Evolutionary conservation across 495 filamentous ascomycete genomes (phyloP), one percentile per base, ranked within the genome.

Genomic region (Podospora pseudocomata): DNA sequence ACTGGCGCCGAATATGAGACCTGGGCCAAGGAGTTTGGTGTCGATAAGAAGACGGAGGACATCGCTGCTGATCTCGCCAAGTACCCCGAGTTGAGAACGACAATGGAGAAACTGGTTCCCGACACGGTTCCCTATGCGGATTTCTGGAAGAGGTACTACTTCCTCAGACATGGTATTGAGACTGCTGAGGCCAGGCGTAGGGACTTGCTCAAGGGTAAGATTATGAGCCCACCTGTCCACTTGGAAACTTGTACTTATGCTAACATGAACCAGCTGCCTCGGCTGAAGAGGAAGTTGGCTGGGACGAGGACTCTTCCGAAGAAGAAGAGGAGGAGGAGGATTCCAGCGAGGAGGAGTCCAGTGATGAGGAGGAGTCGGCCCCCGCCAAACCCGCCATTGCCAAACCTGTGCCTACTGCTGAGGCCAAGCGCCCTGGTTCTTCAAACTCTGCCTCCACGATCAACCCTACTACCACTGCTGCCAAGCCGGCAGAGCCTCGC

Each of bases 71-170:
- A 98, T 77, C 74, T 99, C 66, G 90, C 94, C 67, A 92, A 90
- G 70, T 97, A 96, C 72, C 88, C 90, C 26, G 95, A 98, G 79
- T 82, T 99, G 68, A 85, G 95, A 67, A 78, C 86, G 55, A 93
- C 94, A 4, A 98, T 97, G 95, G 96, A 97, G 85, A 94, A 91
- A 81, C 84, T 97, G 63, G 96, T 98, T 23, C 96, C 95, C 19
- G 93, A 93, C 79, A 85, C 85, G 70, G 92, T 97, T 16, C 85
- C 93, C 34, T 99, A 99, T 76, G 86, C 80, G 16, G 87, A 89
- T 59, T 99, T 98, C 77, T 99, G 96, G 96, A 89, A 85, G 71
- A 85, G 95, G 53, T 99, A 99, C 77, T 98, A 97, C 72, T 99
- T 97, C 83, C 81, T 98, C 68, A 83, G 96, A 72, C 89, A 96